Percentiles rank a stretch among this genome's conserved stretches.
Conservation (phyloP, 2,329 filamentous ascomycete species). For the Ustulina deusta region DNA sequence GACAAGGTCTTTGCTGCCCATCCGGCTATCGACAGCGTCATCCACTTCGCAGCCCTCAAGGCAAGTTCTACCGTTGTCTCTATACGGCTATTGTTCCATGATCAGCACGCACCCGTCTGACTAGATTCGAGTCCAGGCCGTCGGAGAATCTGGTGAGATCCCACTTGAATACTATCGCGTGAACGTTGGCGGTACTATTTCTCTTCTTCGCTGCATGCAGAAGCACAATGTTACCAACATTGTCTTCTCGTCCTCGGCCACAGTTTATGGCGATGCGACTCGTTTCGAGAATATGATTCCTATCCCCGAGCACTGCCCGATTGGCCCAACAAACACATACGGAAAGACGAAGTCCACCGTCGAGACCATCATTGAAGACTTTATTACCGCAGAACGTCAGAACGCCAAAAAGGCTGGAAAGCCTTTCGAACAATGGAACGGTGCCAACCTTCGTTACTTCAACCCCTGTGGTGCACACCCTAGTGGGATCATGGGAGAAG, state of each 20-base stretch:
- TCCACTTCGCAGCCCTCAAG: slow-evolving; percentile 98
- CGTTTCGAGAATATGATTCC: slow-evolving; percentile 98
- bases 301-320: slow-evolving; percentile 95
- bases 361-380: slow-evolving; percentile 91
- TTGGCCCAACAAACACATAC: slow-evolving; percentile 97
- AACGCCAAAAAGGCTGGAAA: slow-evolving; percentile 85
- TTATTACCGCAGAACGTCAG: slow-evolving; percentile 86
- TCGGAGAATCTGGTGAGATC: slow-evolving; percentile 93
- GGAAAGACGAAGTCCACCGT: slow-evolving; percentile 95
- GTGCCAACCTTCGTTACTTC: slow-evolving; percentile 93
- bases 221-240: slow-evolving; percentile 94
- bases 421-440: slow-evolving; percentile 87
- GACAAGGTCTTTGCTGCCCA: slow-evolving; percentile 90
- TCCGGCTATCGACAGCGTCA: slow-evolving; percentile 95
- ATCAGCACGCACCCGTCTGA: slow-evolving; percentile 31
- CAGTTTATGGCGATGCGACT: slow-evolving; percentile 97
- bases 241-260: slow-evolving; percentile 98
- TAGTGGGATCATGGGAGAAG: slow-evolving; percentile 96
- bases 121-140: slow-evolving; percentile 70
- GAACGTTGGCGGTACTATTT: slow-evolving; percentile 93
- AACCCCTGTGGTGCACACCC: slow-evolving; percentile 97
- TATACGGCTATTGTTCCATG: background rate
- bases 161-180: slow-evolving; percentile 98
- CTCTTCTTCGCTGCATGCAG: slow-evolving; percentile 87
- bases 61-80: slow-evolving; percentile 57